Base-by-base conservation (phyloP, 1,139 yeast genomes). In the Hemisphaericaspora xylofermentans region DNA sequence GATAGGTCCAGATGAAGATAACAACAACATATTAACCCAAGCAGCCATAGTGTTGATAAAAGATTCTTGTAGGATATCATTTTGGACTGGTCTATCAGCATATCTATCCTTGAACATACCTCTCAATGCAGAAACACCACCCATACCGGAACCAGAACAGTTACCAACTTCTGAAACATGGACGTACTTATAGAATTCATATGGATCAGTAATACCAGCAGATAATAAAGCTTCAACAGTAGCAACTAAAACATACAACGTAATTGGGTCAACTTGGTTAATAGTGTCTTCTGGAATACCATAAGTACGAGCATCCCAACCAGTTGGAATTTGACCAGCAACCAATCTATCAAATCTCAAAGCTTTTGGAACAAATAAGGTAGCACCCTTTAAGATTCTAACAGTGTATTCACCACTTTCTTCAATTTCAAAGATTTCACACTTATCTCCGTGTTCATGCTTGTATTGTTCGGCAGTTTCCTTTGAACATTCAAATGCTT, bases 61-160 rank as follows among this genome's bases (percentile, higher is more conserved):
- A 44, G 98, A 91, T 70, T 93, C 98, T 72, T 91, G 98, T 57
- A 93, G 76, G 55, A 93, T 85, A 69, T 93, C 98, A 63, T 88
- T 93, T 74, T 93, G 98, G 44, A 91, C 96, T 44, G 96, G 96
- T 66, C 76, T 77, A 63, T 93, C 98, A 54, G 80, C 74, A 73
- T 76, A 91, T 73, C 98, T 84, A 64, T 91, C 96, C 71, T 80
- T 89, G 76, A 89, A 93, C 98, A 93, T 93, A 56, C 97, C 97
- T 68, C 95, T 87, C 62, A 93, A 73, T 43, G 98, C 98, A 56
- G 85, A 67, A 53, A 91, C 95, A 84, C 98, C 98, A 71, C 98
- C 98, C 95, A 93, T 91, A 81, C 98, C 98, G 44, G 98, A 89
- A 75, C 98, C 98, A 40, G 96, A 86, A 78, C 98, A 89, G 80